A percentile compares a stretch with the other conserved stretches of the same genome.
phyloP scores from a whole-genome alignment of 345 rosid genomes.

The Euphorbia peplus region DNA sequence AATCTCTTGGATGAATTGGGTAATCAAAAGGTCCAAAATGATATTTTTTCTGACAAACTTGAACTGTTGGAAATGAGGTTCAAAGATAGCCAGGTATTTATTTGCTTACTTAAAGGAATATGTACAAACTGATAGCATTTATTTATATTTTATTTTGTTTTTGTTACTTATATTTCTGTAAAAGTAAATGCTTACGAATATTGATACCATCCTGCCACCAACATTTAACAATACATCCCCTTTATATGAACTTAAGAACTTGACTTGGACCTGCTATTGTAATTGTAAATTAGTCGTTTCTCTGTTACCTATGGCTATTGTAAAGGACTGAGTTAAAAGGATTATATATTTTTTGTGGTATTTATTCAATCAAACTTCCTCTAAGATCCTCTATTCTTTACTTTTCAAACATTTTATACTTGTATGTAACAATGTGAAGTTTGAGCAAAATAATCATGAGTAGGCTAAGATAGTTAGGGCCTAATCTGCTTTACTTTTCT shows the following conservation, averaged over 20 bases:
- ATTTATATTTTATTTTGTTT: neutral
- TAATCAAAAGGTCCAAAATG: slow-evolving; percentile 51
- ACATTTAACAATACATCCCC: neutral
- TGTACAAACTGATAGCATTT: neutral
- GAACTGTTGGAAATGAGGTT: slow-evolving; percentile 47
- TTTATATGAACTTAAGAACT: neutral
- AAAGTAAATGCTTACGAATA: neutral
- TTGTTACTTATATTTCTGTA: neutral
- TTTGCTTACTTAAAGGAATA: neutral
- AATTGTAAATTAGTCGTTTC: neutral
- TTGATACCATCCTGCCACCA: neutral
- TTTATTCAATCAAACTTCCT: neutral
- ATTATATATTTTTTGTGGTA: neutral
- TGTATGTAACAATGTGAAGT: neutral
- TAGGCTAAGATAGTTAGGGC: neutral
- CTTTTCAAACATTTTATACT: neutral
- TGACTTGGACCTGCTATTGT: neutral
- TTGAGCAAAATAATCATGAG: neutral
- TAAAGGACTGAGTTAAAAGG: neutral
- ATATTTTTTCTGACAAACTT: slow-evolving; percentile 45
- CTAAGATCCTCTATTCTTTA: neutral
- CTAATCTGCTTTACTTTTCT: neutral
- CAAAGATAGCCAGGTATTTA: slow-evolving; percentile 54
- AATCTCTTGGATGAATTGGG: slow-evolving; percentile 49
- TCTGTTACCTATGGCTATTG: neutral